Evolutionary conservation across 352 stramenopile species (phyloP).

Genomic region (Pythium oligandrum): DNA sequence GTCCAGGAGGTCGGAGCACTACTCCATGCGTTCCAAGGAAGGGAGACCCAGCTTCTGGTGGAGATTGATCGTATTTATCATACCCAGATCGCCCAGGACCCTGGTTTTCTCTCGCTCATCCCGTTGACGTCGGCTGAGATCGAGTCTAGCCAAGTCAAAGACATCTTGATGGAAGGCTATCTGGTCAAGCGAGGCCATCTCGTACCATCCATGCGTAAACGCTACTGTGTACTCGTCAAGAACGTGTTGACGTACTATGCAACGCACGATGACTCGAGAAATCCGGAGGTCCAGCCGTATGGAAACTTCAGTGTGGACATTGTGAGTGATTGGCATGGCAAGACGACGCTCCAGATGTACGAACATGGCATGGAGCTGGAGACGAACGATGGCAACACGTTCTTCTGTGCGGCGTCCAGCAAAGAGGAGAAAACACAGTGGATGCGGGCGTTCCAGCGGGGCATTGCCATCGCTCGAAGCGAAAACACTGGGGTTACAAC

Average conservation of each 20-base stretch:
- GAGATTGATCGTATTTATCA: slow-evolving; percentile 72
- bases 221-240: slow-evolving; percentile 59
- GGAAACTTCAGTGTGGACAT: slow-evolving; percentile 42
- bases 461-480: slow-evolving; percentile 27
- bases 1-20: slow-evolving; percentile 65
- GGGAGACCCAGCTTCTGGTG: slow-evolving; percentile 40
- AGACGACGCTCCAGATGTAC: slow-evolving; percentile 47
- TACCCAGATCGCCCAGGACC: slow-evolving; percentile 32
- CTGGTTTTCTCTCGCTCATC: slow-evolving; percentile 21
- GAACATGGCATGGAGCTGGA: slow-evolving; percentile 66
- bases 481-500: background rate
- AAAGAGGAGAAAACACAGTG: slow-evolving; percentile 55
- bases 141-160: slow-evolving; percentile 3
- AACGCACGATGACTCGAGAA: slow-evolving; percentile 64
- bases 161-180: slow-evolving; percentile 69
- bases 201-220: slow-evolving; percentile 71
- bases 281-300: slow-evolving; percentile 20
- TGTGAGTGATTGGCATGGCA: slow-evolving; percentile 67
- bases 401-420: slow-evolving; percentile 60
- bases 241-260: slow-evolving; percentile 58
- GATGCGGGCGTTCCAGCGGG: slow-evolving; percentile 54
- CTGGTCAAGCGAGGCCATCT: slow-evolving; percentile 67
- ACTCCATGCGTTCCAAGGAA: slow-evolving; percentile 47
- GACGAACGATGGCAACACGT: slow-evolving; percentile 55
- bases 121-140: slow-evolving; percentile 3